phyloP scores from a whole-genome alignment of 768 basidiomycete genomes.

The Kockovaella imperatae region DNA sequence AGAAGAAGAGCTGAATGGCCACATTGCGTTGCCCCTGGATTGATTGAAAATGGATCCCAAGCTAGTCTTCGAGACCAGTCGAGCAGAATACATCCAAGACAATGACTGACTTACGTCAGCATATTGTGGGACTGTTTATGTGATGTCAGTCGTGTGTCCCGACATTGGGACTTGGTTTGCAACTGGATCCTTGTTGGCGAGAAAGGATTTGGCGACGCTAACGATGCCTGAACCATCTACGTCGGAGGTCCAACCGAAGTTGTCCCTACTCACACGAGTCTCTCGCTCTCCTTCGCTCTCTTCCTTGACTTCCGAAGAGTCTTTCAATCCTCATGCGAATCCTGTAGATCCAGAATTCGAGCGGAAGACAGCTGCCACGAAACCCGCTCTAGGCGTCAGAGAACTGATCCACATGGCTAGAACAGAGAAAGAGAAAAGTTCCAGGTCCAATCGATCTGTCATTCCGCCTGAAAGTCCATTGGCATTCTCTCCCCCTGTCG shows the following conservation, averaged over 20 bases:
- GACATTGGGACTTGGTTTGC: no score
- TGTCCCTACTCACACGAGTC: neutral
- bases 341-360: neutral
- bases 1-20: conserved; percentile 26
- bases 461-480: no score
- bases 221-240: no score
- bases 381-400: conserved; percentile 1
- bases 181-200: no score
- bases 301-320: conserved; percentile 4
- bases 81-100: no score
- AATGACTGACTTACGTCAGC: no score
- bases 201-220: no score
- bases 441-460: neutral
- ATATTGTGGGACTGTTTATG: no score
- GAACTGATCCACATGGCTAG: conserved; percentile 12
- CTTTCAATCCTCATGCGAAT: conserved; percentile 2
- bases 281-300: neutral
- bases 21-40: conserved; percentile 8
- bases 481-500: neutral
- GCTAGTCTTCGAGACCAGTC: neutral
- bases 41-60: neutral
- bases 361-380: neutral
- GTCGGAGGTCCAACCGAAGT: neutral
- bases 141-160: no score
- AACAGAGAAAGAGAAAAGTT: neutral